These are phyloP conservation scores for Hygrocybe punicea DNA, from an alignment of 768 basidiomycete genomes.

Conservation along the genomic window DNA sequence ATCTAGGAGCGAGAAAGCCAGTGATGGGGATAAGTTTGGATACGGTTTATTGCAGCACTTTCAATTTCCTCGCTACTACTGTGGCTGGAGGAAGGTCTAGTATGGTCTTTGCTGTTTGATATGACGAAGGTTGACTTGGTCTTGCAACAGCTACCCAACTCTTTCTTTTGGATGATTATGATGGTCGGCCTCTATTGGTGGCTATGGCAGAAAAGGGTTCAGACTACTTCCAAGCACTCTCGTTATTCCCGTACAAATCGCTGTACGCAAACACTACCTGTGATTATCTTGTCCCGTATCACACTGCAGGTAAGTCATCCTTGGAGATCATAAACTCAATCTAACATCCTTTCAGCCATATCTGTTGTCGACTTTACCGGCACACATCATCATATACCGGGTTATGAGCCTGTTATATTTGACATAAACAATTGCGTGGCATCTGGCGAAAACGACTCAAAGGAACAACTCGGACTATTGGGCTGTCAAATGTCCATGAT, in stretches of 20 bases:
- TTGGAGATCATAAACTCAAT: background rate
- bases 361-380: background rate
- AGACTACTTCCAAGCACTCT: background rate
- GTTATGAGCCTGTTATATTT: slow-evolving; percentile 3
- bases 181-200: background rate
- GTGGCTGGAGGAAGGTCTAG: background rate
- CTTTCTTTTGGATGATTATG: slow-evolving; percentile 1
- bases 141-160: background rate
- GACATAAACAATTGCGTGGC: background rate
- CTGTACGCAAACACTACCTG: background rate
- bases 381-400: background rate
- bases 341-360: background rate
- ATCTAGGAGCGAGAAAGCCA: background rate
- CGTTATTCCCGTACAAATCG: background rate
- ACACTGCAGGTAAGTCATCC: background rate
- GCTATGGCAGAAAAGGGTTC: slow-evolving; percentile 1
- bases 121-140: background rate
- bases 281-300: slow-evolving; percentile 4
- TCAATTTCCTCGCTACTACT: background rate
- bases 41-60: background rate
- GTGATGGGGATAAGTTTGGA: background rate
- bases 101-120: background rate
- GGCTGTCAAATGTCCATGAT: background rate
- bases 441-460: background rate
- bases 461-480: background rate